These are phyloP conservation scores for Globisporangium mamillatum DNA, from an alignment of 352 stramenopile species.

Conservation along the genomic window DNA sequence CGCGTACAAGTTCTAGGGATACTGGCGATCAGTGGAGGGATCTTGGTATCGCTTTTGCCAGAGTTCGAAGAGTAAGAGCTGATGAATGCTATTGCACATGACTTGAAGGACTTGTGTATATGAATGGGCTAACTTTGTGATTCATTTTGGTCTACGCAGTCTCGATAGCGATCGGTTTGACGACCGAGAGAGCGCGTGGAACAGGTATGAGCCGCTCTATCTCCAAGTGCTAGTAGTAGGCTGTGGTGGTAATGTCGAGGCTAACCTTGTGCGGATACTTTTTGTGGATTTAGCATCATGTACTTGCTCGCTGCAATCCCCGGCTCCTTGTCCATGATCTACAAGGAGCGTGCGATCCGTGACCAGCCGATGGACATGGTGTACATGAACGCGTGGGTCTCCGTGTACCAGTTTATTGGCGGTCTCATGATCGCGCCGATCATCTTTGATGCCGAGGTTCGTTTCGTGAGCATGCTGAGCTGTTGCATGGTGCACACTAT, in stretches of 20 bases:
- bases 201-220: constrained; percentile 36
- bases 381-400: constrained; percentile 86
- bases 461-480: constrained; percentile 20
- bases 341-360: constrained; percentile 81
- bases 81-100: neutral
- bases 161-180: constrained; percentile 59
- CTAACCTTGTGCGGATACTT: neutral
- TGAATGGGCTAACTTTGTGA: neutral
- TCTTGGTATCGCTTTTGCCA: constrained; percentile 75
- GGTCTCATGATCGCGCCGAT: constrained; percentile 76
- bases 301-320: constrained; percentile 78
- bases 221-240: neutral
- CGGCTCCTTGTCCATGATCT: constrained; percentile 80
- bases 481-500: neutral
- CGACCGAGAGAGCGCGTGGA: constrained; percentile 76
- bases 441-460: constrained; percentile 75
- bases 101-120: neutral
- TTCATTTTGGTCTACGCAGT: constrained; percentile 25
- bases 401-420: constrained; percentile 82
- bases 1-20: constrained; percentile 71
- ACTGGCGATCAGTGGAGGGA: constrained; percentile 54
- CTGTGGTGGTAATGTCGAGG: constrained; percentile 9
- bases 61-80: constrained; percentile 69
- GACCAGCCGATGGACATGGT: constrained; percentile 85
- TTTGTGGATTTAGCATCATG: constrained; percentile 35